Conservation (phyloP, 1,284 basidiomycete species). For the Ustilago lituana region DNA sequence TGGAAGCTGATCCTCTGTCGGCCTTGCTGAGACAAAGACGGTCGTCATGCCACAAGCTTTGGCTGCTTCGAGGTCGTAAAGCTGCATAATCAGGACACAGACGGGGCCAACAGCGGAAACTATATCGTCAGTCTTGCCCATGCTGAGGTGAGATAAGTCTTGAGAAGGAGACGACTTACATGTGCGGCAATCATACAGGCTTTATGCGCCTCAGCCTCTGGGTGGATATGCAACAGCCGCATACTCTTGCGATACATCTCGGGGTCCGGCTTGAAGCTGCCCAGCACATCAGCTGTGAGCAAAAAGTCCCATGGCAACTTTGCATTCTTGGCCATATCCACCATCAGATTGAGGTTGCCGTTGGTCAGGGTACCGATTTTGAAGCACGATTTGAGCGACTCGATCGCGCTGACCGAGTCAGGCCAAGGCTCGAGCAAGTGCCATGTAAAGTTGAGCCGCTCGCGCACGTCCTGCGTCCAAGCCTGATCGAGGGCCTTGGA, state of each 20-base stretch:
- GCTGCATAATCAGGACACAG: too few species aligned
- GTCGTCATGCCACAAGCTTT: conserved; percentile 38
- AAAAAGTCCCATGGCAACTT: conserved; percentile 35
- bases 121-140: too few species aligned
- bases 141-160: too few species aligned
- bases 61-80: conserved; percentile 35
- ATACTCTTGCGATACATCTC: conserved; percentile 25
- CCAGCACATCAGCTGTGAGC: conserved; percentile 27
- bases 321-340: conserved; percentile 32
- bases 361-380: conserved; percentile 34
- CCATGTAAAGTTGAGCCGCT: conserved; percentile 34
- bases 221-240: conserved; percentile 23
- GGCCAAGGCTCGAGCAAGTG: conserved; percentile 36
- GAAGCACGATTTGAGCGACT: conserved; percentile 4
- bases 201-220: not conserved
- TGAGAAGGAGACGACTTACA: conserved; percentile 4
- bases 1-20: conserved; percentile 27
- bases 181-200: conserved; percentile 39
- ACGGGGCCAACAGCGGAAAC: too few species aligned
- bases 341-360: conserved; percentile 38
- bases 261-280: conserved; percentile 34
- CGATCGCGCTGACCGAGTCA: conserved; percentile 17
- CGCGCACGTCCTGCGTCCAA: conserved; percentile 9
- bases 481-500: conserved; percentile 18
- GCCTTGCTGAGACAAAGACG: conserved; percentile 32